Base-by-base conservation (phyloP, 345 rosid genomes). In the Linum lewisii region DNA sequence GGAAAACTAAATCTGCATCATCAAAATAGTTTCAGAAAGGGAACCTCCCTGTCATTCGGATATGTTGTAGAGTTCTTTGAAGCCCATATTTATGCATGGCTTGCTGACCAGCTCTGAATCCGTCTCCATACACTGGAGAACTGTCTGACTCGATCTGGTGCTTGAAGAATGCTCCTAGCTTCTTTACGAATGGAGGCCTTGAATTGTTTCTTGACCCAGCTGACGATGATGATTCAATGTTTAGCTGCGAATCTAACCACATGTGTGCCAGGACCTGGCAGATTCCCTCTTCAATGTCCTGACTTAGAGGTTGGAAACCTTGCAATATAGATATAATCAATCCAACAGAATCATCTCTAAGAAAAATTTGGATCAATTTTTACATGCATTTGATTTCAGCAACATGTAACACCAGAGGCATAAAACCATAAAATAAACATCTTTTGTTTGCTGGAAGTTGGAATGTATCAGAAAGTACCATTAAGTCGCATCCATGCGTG, bases 211-310 rank as follows among this genome's bases (percentile, higher is more conserved):
- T 15, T 0, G 56, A 20, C 1, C 75, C 70, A 0, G 84, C 77
- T 0, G 76, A 72, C 0, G 78, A 71, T 5, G 89, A 76, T 1
- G 97, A 75, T 26, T 44, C 72, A 38, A 95, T 82, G 63, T 84
- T 60, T 49, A 92, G 96, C 75, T 92, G 97, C 24, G 99, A 73
- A 58, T 92, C 99, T 11, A 92, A 93, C 99, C 97, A 92, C 95
- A 92, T 83, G 71, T 85, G 60, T 2, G 99, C 86, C 61, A 93
- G 80, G 51, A 82, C 81, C 71, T 93, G 99, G 71, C 99, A 93
- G 64, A 93, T 85, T 25, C 99, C 99, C 84, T 89, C 95, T 81
- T 89, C 99, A 24, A 89, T 91, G 69, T 82, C 97, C 6, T 91
- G 85, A 77, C 60, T 81, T 29, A 93, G 91, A 77, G 89, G 81